Base-by-base conservation (phyloP, 2,329 filamentous ascomycete species). In the Thermothelomyces thermophilus region DNA sequence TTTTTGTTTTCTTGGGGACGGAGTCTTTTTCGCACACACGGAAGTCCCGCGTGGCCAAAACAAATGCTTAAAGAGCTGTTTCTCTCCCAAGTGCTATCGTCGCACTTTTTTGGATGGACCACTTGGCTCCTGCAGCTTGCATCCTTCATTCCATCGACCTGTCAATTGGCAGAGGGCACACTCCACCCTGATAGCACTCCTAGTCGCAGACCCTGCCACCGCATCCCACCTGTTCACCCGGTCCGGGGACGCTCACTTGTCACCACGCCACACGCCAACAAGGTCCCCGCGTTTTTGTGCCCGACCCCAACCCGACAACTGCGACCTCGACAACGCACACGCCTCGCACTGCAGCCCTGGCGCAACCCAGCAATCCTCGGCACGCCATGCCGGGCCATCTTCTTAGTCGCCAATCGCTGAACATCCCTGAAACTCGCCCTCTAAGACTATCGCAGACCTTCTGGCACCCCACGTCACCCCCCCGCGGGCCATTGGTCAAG, bases 281-380 rank as follows among this genome's bases (percentile, higher is more conserved):
- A 51, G 40, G 46, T 56, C 50, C 53, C 59, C 55, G 57, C 53
- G 58, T 60, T 60, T n/a, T 60, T 59, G 58, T 62, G 60, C 60
- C 60, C 60, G 58, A 62, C 56, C 42, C 57, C 46, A 57, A 53
- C 58, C 54, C 53, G 56, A 59, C 46, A 48, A 16, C 51, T 55
- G 46, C 53, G 46, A 46, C 46, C 50, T 51, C 51, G 54, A 56
- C 53, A 57, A 58, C 52, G 52, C 57, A 55, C 48, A 48, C 39
- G 50, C 52, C 46, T 46, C 57, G 51, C 54, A 54, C 51, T 46
- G 53, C 54, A 58, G 48, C 52, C 45, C 49, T 55, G 50, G 48
- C 52, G 46, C 42, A 47, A 16, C 41, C 37, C 42, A 46, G 46
- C 44, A 48, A 20, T 37, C 36, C 36, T 46, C 55, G 48, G 55